Evolutionary conservation across 1,139 yeast species (phyloP).

Genomic region (Groenewaldozyma auringiensis): DNA sequence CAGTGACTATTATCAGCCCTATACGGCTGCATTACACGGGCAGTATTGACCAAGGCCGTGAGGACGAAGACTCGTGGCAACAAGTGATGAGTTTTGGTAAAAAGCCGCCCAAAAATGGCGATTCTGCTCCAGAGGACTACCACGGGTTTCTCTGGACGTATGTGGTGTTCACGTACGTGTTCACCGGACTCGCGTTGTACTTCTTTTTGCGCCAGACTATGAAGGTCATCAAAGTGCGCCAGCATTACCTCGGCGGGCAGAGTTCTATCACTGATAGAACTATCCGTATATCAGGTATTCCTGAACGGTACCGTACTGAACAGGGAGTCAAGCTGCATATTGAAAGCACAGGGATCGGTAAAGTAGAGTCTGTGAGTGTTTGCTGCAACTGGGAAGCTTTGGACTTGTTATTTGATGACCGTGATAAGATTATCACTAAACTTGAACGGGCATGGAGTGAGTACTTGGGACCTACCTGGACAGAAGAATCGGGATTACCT

Average conservation of each 20-base stretch:
- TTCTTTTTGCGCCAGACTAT: conserved; percentile 61
- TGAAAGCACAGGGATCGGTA: conserved; percentile 70
- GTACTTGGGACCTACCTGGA: conserved; percentile 44
- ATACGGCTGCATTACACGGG: conserved; percentile 67
- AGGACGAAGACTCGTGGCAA: conserved; percentile 9
- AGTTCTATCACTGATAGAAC: conserved; percentile 91
- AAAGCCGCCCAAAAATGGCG: conserved; percentile 13
- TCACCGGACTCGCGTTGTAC: conserved; percentile 61
- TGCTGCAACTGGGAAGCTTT: conserved; percentile 81
- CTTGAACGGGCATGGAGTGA: conserved; percentile 74
- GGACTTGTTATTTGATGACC: conserved; percentile 53
- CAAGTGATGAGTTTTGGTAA: conserved; percentile 12
- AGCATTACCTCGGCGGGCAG: conserved; percentile 76
- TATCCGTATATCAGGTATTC: conserved; percentile 84
- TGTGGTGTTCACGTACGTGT: conserved; percentile 77
- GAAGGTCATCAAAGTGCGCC: conserved; percentile 68
- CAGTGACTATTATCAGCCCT: conserved; percentile 63
- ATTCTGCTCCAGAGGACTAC: conserved; percentile 31
- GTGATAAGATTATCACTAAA: conserved; percentile 46
- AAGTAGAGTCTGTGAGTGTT: conserved; percentile 64
- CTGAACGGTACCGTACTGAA: conserved; percentile 68
- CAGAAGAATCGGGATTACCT: conserved; percentile 10
- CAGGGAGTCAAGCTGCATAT: conserved; percentile 62
- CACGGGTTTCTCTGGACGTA: conserved; percentile 58
- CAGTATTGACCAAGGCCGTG: conserved; percentile 49